Conservation (phyloP, 495 filamentous ascomycete species). For the Neurospora sp. region DNA sequence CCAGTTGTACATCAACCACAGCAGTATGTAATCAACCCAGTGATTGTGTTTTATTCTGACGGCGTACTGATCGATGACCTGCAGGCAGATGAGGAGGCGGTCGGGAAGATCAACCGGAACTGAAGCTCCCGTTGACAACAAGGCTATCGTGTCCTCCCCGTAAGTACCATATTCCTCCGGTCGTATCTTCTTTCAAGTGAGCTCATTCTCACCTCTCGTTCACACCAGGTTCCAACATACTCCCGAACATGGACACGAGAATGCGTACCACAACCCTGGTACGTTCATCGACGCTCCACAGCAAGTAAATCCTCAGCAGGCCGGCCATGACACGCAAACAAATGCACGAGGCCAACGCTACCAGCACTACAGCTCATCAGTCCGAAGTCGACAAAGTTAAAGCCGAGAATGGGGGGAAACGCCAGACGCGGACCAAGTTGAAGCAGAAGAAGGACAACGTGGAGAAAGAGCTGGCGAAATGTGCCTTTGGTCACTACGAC, state of each 20-base stretch:
- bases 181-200: neutral
- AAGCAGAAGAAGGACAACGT: too few relatives aligned
- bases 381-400: too few relatives aligned
- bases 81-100: neutral
- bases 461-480: too few relatives aligned
- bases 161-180: neutral
- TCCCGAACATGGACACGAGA: neutral
- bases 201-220: neutral
- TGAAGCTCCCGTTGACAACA: neutral
- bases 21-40: neutral
- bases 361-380: too few relatives aligned
- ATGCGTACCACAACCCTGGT: constrained; percentile 12
- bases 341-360: neutral
- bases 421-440: too few relatives aligned
- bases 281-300: constrained; percentile 6
- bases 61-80: neutral
- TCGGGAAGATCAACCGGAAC: neutral
- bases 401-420: too few relatives aligned
- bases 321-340: constrained; percentile 7
- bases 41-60: neutral
- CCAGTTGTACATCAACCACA: neutral
- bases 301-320: constrained; percentile 14
- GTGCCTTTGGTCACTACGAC: constrained; percentile 8
- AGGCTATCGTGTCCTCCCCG: neutral
- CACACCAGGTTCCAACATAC: neutral